phyloP scores from a whole-genome alignment of 2,329 filamentous ascomycete species.

The Clonostachys rosea region DNA sequence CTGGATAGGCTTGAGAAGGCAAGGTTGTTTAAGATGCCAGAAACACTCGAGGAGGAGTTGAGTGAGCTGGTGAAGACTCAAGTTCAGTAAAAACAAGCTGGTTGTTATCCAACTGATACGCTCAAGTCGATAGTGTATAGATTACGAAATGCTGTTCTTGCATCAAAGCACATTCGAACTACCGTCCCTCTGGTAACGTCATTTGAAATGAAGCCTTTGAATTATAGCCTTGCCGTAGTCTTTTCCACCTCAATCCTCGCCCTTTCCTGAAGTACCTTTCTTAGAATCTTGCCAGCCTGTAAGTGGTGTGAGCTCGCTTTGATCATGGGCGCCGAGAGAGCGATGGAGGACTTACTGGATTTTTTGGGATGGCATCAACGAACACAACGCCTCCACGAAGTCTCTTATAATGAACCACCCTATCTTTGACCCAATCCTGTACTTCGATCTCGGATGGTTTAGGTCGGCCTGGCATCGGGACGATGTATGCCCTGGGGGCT shows the following conservation, averaged over 20 bases:
- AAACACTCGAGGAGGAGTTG: constrained; percentile 16
- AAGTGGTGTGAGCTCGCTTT: neutral
- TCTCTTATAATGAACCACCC: constrained; percentile 61
- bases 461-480: constrained; percentile 13
- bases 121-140: no score
- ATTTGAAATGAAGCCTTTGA: no score
- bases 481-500: constrained; percentile 58
- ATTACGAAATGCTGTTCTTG: no score
- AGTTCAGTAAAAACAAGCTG: no score
- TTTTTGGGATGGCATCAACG: constrained; percentile 56
- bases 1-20: constrained; percentile 18
- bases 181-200: no score
- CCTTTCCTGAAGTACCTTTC: constrained; percentile 53
- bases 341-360: constrained; percentile 36
- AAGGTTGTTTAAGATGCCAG: constrained; percentile 9
- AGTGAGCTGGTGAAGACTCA: constrained; percentile 4
- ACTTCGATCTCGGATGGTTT: constrained; percentile 36
- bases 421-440: constrained; percentile 56
- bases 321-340: neutral
- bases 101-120: no score
- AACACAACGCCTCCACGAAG: constrained; percentile 68
- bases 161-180: no score
- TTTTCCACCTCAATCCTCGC: constrained; percentile 48
- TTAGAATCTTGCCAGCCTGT: constrained; percentile 62
- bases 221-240: constrained; percentile 19